phyloP scores from a whole-genome alignment of 2,329 filamentous ascomycete species.

The Pestalotiopsis sp. region DNA sequence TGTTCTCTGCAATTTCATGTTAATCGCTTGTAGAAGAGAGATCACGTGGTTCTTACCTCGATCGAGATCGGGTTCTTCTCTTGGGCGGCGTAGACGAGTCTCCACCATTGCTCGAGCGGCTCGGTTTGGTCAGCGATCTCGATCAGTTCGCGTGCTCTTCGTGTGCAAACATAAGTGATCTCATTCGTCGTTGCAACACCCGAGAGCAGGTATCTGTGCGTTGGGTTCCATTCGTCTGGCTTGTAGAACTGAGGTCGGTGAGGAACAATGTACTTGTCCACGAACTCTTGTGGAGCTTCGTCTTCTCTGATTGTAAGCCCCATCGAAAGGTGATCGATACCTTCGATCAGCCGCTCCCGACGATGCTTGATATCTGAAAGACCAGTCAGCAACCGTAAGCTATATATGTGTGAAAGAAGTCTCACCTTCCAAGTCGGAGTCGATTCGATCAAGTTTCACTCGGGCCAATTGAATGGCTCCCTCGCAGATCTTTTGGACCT shows the following conservation, averaged over 20 bases:
- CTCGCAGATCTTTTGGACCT: slow-evolving; percentile 30
- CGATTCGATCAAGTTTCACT: slow-evolving; percentile 34
- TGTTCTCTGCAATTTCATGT: slow-evolving; percentile 41
- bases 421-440: slow-evolving; percentile 38
- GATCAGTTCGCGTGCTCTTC: slow-evolving; percentile 41
- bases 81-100: slow-evolving; percentile 43
- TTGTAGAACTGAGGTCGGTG: slow-evolving; percentile 23
- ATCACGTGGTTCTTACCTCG: slow-evolving; percentile 41
- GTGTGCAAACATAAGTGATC: slow-evolving; percentile 52
- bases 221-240: slow-evolving; percentile 40
- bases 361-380: slow-evolving; percentile 21
- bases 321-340: slow-evolving; percentile 25
- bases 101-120: slow-evolving; percentile 57
- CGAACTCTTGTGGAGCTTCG: slow-evolving; percentile 27
- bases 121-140: slow-evolving; percentile 38
- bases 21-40: neutral
- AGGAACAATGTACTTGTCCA: slow-evolving; percentile 24
- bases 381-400: neutral
- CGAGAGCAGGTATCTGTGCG: slow-evolving; percentile 48
- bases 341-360: slow-evolving; percentile 18
- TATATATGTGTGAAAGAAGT: neutral
- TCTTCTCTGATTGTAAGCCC: slow-evolving; percentile 32
- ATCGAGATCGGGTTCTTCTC: slow-evolving; percentile 45
- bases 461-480: slow-evolving; percentile 35
- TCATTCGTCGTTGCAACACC: slow-evolving; percentile 51